phyloP scores from a whole-genome alignment of 805 yeast genomes.

The Yarrowia divulgata region DNA sequence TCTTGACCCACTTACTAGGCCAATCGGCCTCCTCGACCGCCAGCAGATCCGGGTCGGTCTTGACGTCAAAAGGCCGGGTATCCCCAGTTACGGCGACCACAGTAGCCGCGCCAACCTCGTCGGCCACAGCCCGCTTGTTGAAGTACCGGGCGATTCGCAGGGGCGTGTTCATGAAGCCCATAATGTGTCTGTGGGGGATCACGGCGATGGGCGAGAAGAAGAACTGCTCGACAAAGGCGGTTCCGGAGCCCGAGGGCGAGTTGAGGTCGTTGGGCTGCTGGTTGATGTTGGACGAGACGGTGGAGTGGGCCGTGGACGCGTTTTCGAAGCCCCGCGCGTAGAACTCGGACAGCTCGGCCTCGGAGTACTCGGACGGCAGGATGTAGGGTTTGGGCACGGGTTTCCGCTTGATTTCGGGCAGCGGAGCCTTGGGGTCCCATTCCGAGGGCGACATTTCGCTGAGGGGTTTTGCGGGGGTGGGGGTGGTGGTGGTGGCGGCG shows the following conservation, averaged over 20 bases:
- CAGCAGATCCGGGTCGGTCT: slow-evolving; percentile 55
- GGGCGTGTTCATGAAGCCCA: slow-evolving; percentile 82
- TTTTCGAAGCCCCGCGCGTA: slow-evolving; percentile 46
- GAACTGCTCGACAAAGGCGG: slow-evolving; percentile 31
- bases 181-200: slow-evolving; percentile 74
- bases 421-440: slow-evolving; percentile 39
- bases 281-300: slow-evolving; percentile 36
- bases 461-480: too few relatives aligned
- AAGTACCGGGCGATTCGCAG: slow-evolving; percentile 79
- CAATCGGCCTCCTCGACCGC: slow-evolving; percentile 79
- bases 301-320: slow-evolving; percentile 48
- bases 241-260: slow-evolving; percentile 23
- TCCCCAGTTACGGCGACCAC: slow-evolving; percentile 62
- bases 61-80: slow-evolving; percentile 60
- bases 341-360: slow-evolving; percentile 66
- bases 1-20: slow-evolving; percentile 83
- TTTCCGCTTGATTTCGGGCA: slow-evolving; percentile 49
- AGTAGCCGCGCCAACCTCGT: slow-evolving; percentile 64
- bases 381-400: slow-evolving; percentile 74
- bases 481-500: not conserved
- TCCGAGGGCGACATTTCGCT: slow-evolving; percentile 12
- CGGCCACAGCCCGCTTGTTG: slow-evolving; percentile 73
- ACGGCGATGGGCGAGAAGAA: slow-evolving; percentile 69
- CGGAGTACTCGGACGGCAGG: slow-evolving; percentile 61
- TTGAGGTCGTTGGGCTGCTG: slow-evolving; percentile 13